phyloP scores from a whole-genome alignment of 768 basidiomycete species.

The Boletus pseudo-olivaceus region DNA sequence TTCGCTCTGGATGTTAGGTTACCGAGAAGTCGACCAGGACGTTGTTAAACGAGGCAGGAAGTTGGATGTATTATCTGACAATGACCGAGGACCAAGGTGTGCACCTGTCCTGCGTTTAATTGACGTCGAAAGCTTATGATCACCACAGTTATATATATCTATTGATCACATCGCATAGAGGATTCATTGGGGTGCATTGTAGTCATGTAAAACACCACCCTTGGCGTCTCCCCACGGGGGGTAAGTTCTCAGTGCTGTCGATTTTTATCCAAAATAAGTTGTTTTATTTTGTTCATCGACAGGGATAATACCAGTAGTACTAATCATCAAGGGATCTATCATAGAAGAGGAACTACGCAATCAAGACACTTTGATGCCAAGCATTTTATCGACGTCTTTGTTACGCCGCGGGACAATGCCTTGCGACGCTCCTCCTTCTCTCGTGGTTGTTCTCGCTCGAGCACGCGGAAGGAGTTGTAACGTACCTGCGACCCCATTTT shows the following conservation, averaged over 20 bases:
- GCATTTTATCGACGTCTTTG: background rate
- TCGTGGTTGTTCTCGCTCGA: background rate
- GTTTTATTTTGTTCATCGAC: background rate
- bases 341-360: background rate
- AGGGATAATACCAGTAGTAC: conserved; percentile 11
- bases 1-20: conserved; percentile 41
- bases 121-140: background rate
- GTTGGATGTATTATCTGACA: conserved; percentile 49
- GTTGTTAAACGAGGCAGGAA: conserved; percentile 41
- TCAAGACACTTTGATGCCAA: background rate
- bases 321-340: conserved; percentile 3
- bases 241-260: conserved; percentile 33
- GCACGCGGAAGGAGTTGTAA: too few species aligned
- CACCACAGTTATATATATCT: conserved; percentile 51
- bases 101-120: conserved; percentile 15
- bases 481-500: too few species aligned
- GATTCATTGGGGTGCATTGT: conserved; percentile 55
- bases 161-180: conserved; percentile 48
- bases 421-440: background rate
- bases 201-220: conserved; percentile 37
- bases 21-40: background rate
- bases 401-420: background rate
- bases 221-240: conserved; percentile 54
- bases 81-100: conserved; percentile 40
- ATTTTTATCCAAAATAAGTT: background rate